phyloP scores from a whole-genome alignment of 73 alveolate genomes.

The Tetrahymena elliotti region DNA sequence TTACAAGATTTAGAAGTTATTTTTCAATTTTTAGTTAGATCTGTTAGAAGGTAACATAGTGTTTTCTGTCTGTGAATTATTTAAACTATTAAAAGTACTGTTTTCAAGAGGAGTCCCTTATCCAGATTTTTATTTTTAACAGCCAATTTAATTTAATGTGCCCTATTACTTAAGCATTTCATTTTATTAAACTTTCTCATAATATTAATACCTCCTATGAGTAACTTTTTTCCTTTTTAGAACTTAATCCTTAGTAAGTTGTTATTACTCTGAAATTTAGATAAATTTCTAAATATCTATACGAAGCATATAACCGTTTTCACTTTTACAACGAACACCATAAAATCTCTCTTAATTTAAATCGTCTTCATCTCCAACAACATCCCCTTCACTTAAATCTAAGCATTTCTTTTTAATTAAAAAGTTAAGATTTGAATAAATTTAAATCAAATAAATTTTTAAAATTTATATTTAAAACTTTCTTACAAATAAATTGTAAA shows the following conservation, averaged over 20 bases:
- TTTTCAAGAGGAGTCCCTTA: background rate
- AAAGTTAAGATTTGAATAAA: background rate
- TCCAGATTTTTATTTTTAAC: background rate
- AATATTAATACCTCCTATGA: background rate
- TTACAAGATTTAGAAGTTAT: background rate
- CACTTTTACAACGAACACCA: background rate
- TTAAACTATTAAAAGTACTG: background rate
- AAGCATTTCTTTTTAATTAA: background rate
- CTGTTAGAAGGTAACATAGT: background rate
- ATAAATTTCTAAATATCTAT: background rate
- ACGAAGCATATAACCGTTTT: background rate
- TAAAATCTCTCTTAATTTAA: background rate
- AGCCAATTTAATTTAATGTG: background rate
- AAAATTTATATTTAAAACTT: background rate
- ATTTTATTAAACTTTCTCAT: background rate
- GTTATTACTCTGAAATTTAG: background rate
- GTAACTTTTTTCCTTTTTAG: background rate
- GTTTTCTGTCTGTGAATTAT: background rate
- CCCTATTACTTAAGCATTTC: background rate
- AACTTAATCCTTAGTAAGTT: background rate
- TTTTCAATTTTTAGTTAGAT: background rate
- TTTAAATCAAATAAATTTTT: background rate
- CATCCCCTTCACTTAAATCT: background rate
- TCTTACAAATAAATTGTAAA: background rate
- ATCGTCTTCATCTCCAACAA: background rate